Base-by-base conservation (phyloP, 371 early-diverging fungal species). In the Mortierella sp. region DNA sequence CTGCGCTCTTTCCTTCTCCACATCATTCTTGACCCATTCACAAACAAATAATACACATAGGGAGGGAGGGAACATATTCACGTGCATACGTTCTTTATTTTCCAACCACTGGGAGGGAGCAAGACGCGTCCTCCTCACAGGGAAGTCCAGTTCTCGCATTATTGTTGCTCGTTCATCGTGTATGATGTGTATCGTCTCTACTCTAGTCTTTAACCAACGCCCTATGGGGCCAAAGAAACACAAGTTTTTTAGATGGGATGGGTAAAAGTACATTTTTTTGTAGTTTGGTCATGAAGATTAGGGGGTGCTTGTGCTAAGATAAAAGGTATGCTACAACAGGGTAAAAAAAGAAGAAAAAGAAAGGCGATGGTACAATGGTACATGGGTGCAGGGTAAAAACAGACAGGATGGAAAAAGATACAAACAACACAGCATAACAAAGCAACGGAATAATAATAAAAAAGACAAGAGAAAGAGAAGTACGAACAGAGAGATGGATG, bases 201-300 rank as follows among this genome's bases (percentile, higher is more conserved):
- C 6, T 32, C 21, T 35, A 65, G 38, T 32, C 5, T 29, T 29
- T 29, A 27, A 32, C 60, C 60, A 60, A 21, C 32, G 32, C 60
- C 60, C 16, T 24, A 35, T 16, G 29, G n/a, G 65, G 38, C 65
- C 35, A 38, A 8, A 41, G 8, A 18, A 38, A 38, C 56, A 38
- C 35, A 38, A 60, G 16, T 60, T 32, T 35, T 54, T 29, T 7
- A 58, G 49, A 21, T n/a, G 38, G 29, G 18, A 75, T 49, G 56
- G 70, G n/a, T 43, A 58, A 72, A 60, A 72, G 29, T 51, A 72
- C 49, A 72, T 72, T 32, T 38, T 72, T 65, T 65, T 29, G 60
- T 60, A 16, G 60, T 32, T 60, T 65, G 8, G 63, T 12, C 29
- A 32, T 35, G 38, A 38, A 38, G 21, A 65, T 65, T 65, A 65